Evolutionary conservation across 305 asterid species (phyloP).

Genomic region (Solanum hybrid): DNA sequence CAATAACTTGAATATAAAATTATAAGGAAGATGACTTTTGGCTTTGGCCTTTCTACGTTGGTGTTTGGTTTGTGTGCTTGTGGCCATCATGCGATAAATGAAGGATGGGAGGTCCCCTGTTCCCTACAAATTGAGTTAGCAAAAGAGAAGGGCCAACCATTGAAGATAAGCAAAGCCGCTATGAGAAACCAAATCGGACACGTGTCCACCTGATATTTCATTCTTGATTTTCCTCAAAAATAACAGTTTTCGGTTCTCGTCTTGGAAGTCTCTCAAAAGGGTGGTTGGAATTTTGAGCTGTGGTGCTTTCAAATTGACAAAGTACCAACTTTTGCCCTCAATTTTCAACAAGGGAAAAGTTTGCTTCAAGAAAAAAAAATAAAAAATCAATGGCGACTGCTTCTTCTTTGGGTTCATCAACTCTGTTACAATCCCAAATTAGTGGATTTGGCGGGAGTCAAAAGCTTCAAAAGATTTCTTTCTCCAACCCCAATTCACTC

Average conservation of each 20-base stretch:
- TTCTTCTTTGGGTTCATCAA: constrained; percentile 71
- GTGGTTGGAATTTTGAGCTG: neutral
- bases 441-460: constrained; percentile 29
- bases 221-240: neutral
- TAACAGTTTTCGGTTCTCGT: neutral
- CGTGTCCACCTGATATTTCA: constrained; percentile 31
- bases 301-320: neutral
- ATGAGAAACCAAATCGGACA: constrained; percentile 22
- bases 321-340: neutral
- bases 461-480: constrained; percentile 23
- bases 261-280: neutral
- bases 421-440: constrained; percentile 57
- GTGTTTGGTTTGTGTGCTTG: neutral
- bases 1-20: neutral
- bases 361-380: neutral
- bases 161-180: constrained; percentile 35
- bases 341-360: neutral
- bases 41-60: neutral
- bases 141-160: constrained; percentile 45
- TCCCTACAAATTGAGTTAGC: constrained; percentile 9
- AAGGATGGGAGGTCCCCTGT: neutral
- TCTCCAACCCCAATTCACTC: constrained; percentile 37
- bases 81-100: neutral
- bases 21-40: neutral
- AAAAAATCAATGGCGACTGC: constrained; percentile 43